Percentiles rank a stretch among this genome's conserved stretches.
phyloP scores from a whole-genome alignment of 345 rosid genomes.

The Brassica juncea region DNA sequence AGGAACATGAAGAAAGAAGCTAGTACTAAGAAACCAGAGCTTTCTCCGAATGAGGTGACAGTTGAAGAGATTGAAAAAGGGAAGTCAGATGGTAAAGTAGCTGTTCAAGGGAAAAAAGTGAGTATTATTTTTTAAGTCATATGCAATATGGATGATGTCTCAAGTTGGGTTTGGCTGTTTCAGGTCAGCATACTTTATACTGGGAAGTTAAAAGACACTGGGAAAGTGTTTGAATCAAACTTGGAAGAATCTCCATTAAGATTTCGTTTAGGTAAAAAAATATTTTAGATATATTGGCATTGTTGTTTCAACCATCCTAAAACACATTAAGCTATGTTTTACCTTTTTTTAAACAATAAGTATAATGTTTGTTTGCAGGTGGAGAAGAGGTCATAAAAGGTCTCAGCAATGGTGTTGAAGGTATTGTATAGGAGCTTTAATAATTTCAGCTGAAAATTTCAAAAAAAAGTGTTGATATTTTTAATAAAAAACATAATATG shows the following conservation, averaged over 20 bases:
- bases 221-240: conserved; percentile 53
- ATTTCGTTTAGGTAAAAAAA: conserved; percentile 52
- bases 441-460: neutral
- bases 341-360: neutral
- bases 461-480: neutral
- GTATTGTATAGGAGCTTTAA: conserved; percentile 41
- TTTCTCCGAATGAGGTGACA: conserved; percentile 43
- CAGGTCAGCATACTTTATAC: conserved; percentile 55
- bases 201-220: conserved; percentile 54
- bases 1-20: conserved; percentile 25
- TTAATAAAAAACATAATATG: neutral
- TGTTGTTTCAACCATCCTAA: conserved; percentile 9
- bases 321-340: neutral
- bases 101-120: conserved; percentile 58
- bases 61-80: conserved; percentile 49
- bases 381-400: conserved; percentile 44
- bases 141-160: conserved; percentile 6
- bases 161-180: conserved; percentile 4
- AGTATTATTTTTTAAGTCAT: neutral
- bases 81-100: conserved; percentile 47
- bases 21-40: conserved; percentile 28
- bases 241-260: conserved; percentile 41
- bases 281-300: neutral
- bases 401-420: conserved; percentile 60
- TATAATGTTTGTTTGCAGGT: conserved; percentile 38